phyloP scores from a whole-genome alignment of 257 asterid genomes.

The Ligustrum vulgare region DNA sequence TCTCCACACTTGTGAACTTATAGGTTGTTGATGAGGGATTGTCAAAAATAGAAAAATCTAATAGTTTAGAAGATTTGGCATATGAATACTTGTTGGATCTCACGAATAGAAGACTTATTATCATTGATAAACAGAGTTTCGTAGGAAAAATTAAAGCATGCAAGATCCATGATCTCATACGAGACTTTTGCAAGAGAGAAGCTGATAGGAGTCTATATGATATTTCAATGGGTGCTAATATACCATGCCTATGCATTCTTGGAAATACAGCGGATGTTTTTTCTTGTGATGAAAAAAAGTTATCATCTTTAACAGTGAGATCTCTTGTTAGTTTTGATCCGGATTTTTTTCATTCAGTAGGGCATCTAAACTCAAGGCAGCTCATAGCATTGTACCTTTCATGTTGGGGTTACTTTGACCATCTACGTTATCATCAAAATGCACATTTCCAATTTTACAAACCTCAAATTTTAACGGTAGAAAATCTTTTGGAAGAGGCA shows the following conservation, averaged over 20 bases:
- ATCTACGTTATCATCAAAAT: not conserved
- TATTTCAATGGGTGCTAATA: not conserved
- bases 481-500: not conserved
- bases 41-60: not conserved
- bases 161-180: not conserved
- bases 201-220: not conserved
- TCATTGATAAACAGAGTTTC: not conserved
- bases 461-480: not conserved
- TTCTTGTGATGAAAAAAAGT: not conserved
- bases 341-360: not conserved
- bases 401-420: too few relatives aligned
- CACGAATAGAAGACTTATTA: not conserved
- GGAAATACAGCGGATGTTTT: too few relatives aligned
- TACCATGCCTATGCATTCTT: not conserved
- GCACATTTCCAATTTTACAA: not conserved
- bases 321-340: not conserved
- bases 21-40: not conserved
- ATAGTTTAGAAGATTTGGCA: not conserved
- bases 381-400: not conserved
- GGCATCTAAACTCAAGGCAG: too few relatives aligned
- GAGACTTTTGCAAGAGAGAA: not conserved
- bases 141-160: not conserved
- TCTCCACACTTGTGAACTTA: not conserved
- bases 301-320: not conserved
- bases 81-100: not conserved